Base-by-base conservation (phyloP, 768 basidiomycete species). In the Lepiota venenata region DNA sequence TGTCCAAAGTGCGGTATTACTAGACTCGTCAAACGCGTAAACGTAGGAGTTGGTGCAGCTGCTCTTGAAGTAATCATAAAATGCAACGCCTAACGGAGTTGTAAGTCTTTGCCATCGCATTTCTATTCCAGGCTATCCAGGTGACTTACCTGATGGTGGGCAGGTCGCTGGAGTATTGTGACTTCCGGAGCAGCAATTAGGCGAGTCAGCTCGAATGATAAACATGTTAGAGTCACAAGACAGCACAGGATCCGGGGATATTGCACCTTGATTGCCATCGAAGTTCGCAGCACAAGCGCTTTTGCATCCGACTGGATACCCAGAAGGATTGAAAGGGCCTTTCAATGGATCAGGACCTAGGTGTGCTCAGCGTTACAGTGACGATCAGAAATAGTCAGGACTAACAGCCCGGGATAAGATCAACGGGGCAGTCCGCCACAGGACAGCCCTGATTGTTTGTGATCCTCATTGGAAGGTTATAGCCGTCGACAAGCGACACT, bases 401-500 rank as follows among this genome's bases (percentile, higher is more conserved):
- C 53, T 35, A 40, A 81, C 82, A 84, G 57, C 72, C 66, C 1
- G 80, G 78, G 7, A 71, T 73, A n/a, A 84, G 74, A 56, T 84
- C 82, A 15, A 80, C 77, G 0, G 78, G 66, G 60, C 82, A 85
- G 48, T 72, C 66, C 0, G 82, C 76, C 14, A 76, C 62, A 20
- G 62, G 63, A 60, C 83, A 85, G 4, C 70, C 75, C 38, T 66
- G 69, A 62, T 71, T 75, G 63, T 77, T 83, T 44, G 69, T 73
- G 45, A 85, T 79, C 3, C 71, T 63, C 61, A 83, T 67, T 12
- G 83, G 83, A 16, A 85, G 64, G 61, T 84, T 82, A 58, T 72
- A 83, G 4, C 82, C 83, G 58, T 83, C 80, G 22, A 84, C 82
- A 4, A 84, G 68, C 36, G 80, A 82, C 18, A 83, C 82, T 80